Base-by-base conservation (phyloP, 1,139 yeast genomes). In the Yamadazyma diddensiae region DNA sequence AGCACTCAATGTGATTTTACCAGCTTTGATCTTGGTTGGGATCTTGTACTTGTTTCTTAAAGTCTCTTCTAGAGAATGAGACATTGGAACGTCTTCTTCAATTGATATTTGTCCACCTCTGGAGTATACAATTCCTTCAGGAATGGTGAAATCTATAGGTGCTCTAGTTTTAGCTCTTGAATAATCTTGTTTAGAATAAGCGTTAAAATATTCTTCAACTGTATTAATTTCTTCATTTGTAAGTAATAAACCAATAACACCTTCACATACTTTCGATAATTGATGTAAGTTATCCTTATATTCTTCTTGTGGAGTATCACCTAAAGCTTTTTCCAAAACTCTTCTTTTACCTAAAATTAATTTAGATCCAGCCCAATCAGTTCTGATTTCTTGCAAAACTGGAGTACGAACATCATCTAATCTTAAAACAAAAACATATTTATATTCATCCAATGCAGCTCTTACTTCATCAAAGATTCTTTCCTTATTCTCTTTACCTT, bases 11-110 rank as follows among this genome's bases (percentile, higher is more conserved):
- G 77, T 70, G 43, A 92, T 82, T 59, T 90, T 90, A 56, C 99
- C 99, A 29, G 80, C 73, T 58, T 84, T 85, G 48, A 92, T 83
- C 53, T 78, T 82, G 6, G 97, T 90, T 44, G 98, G 97, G 50
- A 94, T 79, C 55, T 92, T 92, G 48, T 79, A 79, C 54, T 83
- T 83, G 57, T 79, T 84, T 69, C 98, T 81, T 51, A 92, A 63
- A 26, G 95, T 86, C 49, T 88, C 87, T 64, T 92, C 98, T 62
- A 94, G 71, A 5, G 97, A 87, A 57, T 92, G 98, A 9, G 94
- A 82, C 86, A 92, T 79, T 48, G 97, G 96, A 14, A 92, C 92
- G 59, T 92, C 99, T 47, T 92, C 97, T 55, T 88, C 97, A 17
- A 59, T 65, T 20, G 96, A 73, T 36, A 90, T 67, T 62, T 86